phyloP scores from a whole-genome alignment of 176 grass and related monocot genomes.

The Saccharum officinarum region DNA sequence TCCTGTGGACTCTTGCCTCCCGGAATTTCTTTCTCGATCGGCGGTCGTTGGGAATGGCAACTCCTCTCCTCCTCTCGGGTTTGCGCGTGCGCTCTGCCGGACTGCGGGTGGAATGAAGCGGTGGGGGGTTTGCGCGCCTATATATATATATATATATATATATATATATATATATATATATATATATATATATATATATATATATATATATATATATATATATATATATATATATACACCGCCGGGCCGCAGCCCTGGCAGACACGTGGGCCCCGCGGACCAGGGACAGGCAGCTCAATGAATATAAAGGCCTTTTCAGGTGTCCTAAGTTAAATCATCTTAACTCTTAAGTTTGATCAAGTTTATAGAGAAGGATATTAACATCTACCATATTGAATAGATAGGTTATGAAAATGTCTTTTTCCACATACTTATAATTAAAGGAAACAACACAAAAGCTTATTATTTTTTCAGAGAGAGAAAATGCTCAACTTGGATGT shows the following conservation, averaged over 20 bases:
- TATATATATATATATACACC: no score
- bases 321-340: background rate
- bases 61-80: background rate
- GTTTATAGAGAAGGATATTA: background rate
- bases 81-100: background rate
- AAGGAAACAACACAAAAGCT: no score
- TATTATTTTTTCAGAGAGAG: no score
- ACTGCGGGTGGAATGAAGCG: background rate
- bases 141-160: no score
- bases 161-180: no score
- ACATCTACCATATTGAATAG: background rate
- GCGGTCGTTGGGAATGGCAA: background rate
- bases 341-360: background rate
- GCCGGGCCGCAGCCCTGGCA: background rate
- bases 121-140: constrained; percentile 30
- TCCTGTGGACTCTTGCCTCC: background rate
- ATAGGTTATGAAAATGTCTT: background rate
- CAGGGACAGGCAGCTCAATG: constrained; percentile 23
- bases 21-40: background rate
- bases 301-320: background rate
- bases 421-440: no score
- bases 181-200: no score
- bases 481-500: no score
- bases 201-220: no score
- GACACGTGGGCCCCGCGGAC: constrained; percentile 19